Base-by-base conservation (phyloP, 495 filamentous ascomycete species). In the Penicillium malachiteum region DNA sequence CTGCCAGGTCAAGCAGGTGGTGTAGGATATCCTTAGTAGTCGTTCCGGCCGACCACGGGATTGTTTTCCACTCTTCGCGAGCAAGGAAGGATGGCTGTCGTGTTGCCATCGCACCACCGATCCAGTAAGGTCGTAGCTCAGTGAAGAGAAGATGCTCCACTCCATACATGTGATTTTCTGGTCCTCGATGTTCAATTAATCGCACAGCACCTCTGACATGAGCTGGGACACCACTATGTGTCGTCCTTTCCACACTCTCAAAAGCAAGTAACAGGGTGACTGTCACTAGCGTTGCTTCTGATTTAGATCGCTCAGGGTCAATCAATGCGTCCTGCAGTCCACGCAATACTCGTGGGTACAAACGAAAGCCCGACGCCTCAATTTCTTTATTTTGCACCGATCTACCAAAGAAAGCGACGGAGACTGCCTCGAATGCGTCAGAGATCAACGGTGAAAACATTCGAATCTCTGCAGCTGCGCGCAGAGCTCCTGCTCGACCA, bases 61-160 rank as follows among this genome's bases (percentile, higher is more conserved):
- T 59, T 26, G 66, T 78, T 45, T 72, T 76, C 75, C 75, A 78
- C 37, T 74, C 72, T 34, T 74, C 65, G 17, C 50, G 62, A 12
- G 71, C 69, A 26, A 78, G 60, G 46, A 76, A 78, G 5, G 69
- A 68, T 7, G 71, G 66, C 18, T 57, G 48, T 17, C 75, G 72
- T 48, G 39, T 50, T 38, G 68, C 58, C 18, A 76, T 48, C 16
- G 73, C 66, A 7, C 68, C 71, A 5, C 64, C 70, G 47, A 75
- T 71, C 75, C 75, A 78, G 33, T 75, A 78, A 18, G 75, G 73
- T 7, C 75, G 68, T 14, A 78, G 60, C 41, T 78, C 75, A 2
- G 71, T 73, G 48, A 71, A 78, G 2, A 78, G 40, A 7, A 75
- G 57, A 57, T 78, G 75, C 31, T 78, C 75, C 0, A 78, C 73